Percentiles rank a stretch among this genome's conserved stretches.
Conservation (phyloP, 2,329 filamentous ascomycete genomes). For the Fusarium annulatum region DNA sequence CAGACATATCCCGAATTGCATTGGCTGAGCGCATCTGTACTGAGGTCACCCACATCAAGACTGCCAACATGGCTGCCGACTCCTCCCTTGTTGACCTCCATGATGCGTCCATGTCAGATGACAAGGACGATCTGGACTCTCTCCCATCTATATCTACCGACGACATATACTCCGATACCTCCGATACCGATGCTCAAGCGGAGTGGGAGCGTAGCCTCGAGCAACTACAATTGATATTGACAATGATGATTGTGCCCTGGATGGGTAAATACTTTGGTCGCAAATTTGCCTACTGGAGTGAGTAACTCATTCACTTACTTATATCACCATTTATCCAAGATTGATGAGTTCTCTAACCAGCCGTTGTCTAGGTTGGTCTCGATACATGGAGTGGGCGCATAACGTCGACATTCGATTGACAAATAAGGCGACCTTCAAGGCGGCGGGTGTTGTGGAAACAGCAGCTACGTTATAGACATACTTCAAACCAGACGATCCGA, state of each 20-base stretch:
- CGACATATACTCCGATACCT: slow-evolving; percentile 66
- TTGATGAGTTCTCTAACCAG: slow-evolving; percentile 23
- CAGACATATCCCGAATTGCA: background rate
- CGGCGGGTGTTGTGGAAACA: slow-evolving; percentile 71
- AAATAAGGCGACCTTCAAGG: slow-evolving; percentile 71
- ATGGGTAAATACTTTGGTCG: slow-evolving; percentile 94
- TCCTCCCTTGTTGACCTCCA: slow-evolving; percentile 65
- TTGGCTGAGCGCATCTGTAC: background rate
- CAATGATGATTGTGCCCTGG: slow-evolving; percentile 95
- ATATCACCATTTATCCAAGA: background rate
- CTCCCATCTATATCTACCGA: slow-evolving; percentile 71
- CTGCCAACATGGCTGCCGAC: slow-evolving; percentile 51
- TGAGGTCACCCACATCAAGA: background rate
- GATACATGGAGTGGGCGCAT: slow-evolving; percentile 96
- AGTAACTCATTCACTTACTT: slow-evolving; percentile 46
- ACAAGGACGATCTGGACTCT: slow-evolving; percentile 70
- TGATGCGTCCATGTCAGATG: slow-evolving; percentile 58
- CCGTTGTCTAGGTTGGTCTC: slow-evolving; percentile 78
- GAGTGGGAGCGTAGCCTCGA: slow-evolving; percentile 97
- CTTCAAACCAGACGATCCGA: background rate
- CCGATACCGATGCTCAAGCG: slow-evolving; percentile 84
- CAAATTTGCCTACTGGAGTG: slow-evolving; percentile 97
- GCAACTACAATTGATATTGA: slow-evolving; percentile 91
- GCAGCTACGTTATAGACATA: slow-evolving; percentile 61
- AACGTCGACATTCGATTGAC: slow-evolving; percentile 76